Conservation (phyloP, 2,329 filamentous ascomycete genomes). For the Neonectria faginata region DNA sequence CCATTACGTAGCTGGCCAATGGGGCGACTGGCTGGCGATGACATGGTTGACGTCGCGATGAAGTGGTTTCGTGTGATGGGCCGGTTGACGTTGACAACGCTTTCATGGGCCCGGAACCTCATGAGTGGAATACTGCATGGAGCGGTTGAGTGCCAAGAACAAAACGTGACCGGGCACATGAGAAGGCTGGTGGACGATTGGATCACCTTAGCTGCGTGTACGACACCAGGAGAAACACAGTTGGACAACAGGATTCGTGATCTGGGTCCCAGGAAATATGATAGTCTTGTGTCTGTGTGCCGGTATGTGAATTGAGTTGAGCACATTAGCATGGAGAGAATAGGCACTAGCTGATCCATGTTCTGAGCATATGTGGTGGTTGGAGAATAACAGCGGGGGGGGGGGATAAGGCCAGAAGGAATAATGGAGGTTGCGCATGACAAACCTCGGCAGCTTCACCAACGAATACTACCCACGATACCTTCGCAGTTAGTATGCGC, state of each 20-base stretch:
- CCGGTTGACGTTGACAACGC: not conserved
- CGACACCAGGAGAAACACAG: constrained; percentile 35
- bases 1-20: constrained; percentile 24
- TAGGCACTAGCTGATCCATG: not conserved
- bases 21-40: not conserved
- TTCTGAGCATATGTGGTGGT: not conserved
- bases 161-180: constrained; percentile 30
- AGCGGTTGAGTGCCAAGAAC: constrained; percentile 21
- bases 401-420: not conserved
- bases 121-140: constrained; percentile 15
- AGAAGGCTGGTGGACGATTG: constrained; percentile 11
- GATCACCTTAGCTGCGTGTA: constrained; percentile 32
- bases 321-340: not conserved
- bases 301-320: constrained; percentile 6
- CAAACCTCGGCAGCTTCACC: not conserved
- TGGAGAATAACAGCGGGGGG: too few relatives aligned
- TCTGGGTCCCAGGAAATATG: constrained; percentile 23
- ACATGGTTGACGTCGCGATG: not conserved
- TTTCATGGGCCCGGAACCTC: constrained; percentile 2
- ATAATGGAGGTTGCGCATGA: not conserved
- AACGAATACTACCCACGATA: constrained; percentile 1
- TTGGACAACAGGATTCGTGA: constrained; percentile 27
- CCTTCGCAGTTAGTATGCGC: not conserved
- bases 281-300: constrained; percentile 24
- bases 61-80: constrained; percentile 8